Conservation (phyloP, 306 rosid genomes). For the Casuarina equisetifolia region DNA sequence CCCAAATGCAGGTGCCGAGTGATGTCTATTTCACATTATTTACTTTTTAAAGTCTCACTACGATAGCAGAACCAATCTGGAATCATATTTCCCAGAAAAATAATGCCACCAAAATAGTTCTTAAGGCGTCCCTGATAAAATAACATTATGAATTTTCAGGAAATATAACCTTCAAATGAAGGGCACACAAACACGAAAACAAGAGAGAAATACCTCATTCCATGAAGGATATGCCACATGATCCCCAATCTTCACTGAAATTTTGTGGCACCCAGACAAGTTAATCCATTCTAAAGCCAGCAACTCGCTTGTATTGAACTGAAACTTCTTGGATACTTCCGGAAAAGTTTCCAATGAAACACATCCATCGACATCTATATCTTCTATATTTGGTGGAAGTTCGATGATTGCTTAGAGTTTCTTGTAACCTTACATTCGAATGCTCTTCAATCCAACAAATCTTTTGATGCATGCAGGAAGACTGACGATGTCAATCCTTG, state of each 20-base stretch:
- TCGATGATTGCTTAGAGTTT: neutral
- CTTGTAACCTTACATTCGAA: neutral
- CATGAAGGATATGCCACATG: neutral
- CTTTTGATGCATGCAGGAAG: neutral
- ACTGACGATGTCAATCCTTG: neutral
- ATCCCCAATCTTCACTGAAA: neutral
- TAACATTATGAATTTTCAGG: neutral
- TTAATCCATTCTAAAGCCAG: neutral
- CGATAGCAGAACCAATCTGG: neutral
- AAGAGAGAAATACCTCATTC: neutral
- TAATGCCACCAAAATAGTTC: neutral
- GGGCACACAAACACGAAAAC: too few relatives aligned
- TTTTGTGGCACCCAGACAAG: neutral
- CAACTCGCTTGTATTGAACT: neutral
- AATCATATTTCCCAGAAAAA: neutral
- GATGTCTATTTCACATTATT: too few relatives aligned
- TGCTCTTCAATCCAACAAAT: neutral
- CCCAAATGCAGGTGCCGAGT: too few relatives aligned
- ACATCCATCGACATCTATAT: neutral
- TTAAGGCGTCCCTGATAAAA: neutral
- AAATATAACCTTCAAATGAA: too few relatives aligned
- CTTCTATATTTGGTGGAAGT: neutral
- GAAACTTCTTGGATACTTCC: neutral
- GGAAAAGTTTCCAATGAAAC: neutral
- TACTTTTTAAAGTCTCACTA: too few relatives aligned